phyloP scores from a whole-genome alignment of 495 filamentous ascomycete species.

The Podospora australis region DNA sequence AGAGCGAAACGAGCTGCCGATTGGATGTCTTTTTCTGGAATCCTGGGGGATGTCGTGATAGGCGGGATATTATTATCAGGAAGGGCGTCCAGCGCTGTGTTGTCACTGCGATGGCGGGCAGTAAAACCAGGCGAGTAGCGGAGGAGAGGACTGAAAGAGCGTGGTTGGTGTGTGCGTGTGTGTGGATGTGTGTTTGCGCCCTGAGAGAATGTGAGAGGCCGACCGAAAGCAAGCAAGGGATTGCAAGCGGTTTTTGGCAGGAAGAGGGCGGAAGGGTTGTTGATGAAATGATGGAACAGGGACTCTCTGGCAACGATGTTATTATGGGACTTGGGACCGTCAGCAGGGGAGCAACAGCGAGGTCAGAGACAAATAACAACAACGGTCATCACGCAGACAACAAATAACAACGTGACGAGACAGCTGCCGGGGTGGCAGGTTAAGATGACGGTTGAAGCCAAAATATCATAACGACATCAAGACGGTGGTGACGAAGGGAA shows the following conservation, averaged over 20 bases:
- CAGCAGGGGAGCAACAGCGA: neutral
- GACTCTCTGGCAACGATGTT: neutral
- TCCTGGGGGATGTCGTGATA: slow-evolving; percentile 9
- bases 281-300: neutral
- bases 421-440: slow-evolving; percentile 5
- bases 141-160: slow-evolving; percentile 1
- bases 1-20: slow-evolving; percentile 9
- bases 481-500: slow-evolving; percentile 9
- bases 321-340: slow-evolving; percentile 7
- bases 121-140: neutral
- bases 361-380: slow-evolving; percentile 3
- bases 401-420: slow-evolving; percentile 15
- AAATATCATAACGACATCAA: slow-evolving; percentile 5
- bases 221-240: neutral
- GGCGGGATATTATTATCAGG: neutral
- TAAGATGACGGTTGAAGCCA: slow-evolving; percentile 21
- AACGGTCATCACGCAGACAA: slow-evolving; percentile 12
- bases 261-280: neutral
- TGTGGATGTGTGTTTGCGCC: neutral
- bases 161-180: neutral
- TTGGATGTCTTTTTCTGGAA: slow-evolving; percentile 1
- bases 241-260: neutral
- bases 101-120: neutral
- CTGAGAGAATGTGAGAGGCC: neutral
- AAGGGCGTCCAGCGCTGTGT: slow-evolving; percentile 13